Evolutionary conservation across 306 rosid genomes (phyloP), one percentile per base, ranked within the genome.

Genomic region (Coriaria nepalensis): DNA sequence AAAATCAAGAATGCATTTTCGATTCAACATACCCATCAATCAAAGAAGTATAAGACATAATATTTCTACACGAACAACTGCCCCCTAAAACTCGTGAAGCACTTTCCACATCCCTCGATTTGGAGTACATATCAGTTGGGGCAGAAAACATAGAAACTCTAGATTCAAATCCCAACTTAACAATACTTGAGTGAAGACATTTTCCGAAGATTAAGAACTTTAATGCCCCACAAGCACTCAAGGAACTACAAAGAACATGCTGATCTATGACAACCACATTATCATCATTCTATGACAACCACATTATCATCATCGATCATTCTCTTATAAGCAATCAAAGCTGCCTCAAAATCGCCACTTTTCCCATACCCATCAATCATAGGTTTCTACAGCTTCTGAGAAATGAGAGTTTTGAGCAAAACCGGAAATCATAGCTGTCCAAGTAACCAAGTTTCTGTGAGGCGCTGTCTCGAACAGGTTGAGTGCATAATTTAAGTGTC

Each of bases 291-390:
- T 8, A 73, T 52, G 47, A 44, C 36, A 55, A 70, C 3, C 29
- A 20, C 29, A 20, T 20, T 35, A 39, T 32, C 76, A 42, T 68
- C 79, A 36, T 7, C 38, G 34, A 49, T 47, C 90, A 77, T 77
- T 59, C 45, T 59, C 70, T 73, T 59, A 60, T 51, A 77, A 51
- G 67, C 69, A 39, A 44, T 9, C n/a, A 80, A 39, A 70, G 78
- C 75, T 44, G 57, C 39, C 58, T 63, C 72, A 52, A 51, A 68
- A 48, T 70, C 65, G 49, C 72, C 83, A 61, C 50, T 70, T 61
- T 76, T 73, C 4, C 55, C 63, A 56, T 58, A 76, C 45, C 88
- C 78, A 64, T 68, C 80, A 60, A 80, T 76, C 83, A 80, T 56
- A 2, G 13, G 67, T 37, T 34, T 54, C 4, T 38, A 77, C 12